Conservation (phyloP, 2,329 filamentous ascomycete genomes). For the Stagonosporopsis tanaceti region DNA sequence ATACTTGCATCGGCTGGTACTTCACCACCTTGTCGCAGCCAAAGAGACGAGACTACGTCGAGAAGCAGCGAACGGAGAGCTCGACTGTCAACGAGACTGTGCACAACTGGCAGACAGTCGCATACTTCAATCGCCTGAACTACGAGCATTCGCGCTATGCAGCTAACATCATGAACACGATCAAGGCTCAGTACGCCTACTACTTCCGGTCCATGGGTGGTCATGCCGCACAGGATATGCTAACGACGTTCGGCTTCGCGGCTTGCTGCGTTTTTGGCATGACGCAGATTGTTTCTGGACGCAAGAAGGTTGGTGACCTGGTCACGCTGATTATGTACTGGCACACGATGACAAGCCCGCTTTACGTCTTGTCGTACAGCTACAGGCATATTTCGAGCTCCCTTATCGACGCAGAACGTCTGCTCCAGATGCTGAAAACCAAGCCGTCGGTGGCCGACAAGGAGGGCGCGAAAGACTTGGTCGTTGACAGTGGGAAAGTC, state of each 20-base stretch:
- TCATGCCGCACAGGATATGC: conserved; percentile 54
- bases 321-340: conserved; percentile 73
- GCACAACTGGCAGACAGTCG: conserved; percentile 67
- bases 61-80: conserved; percentile 58
- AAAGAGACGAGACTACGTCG: conserved; percentile 53
- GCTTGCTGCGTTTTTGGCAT: conserved; percentile 62
- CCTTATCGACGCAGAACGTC: conserved; percentile 71
- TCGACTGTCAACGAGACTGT: conserved; percentile 66
- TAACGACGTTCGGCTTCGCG: conserved; percentile 60
- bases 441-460: conserved; percentile 63
- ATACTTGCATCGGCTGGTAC: conserved; percentile 61
- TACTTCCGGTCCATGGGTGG: conserved; percentile 43
- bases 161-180: conserved; percentile 49
- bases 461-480: conserved; percentile 49
- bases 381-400: conserved; percentile 60
- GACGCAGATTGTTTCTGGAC: conserved; percentile 60
- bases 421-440: conserved; percentile 65
- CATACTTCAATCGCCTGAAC: conserved; percentile 64
- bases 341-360: conserved; percentile 57
- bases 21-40: conserved; percentile 52
- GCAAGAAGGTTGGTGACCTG: conserved; percentile 65
- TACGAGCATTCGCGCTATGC: conserved; percentile 63
- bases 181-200: conserved; percentile 44
- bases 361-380: conserved; percentile 60
- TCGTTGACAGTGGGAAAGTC: conserved; percentile 58